Conservation (phyloP, 2,329 filamentous ascomycete genomes). For the Colletotrichum viniferum region DNA sequence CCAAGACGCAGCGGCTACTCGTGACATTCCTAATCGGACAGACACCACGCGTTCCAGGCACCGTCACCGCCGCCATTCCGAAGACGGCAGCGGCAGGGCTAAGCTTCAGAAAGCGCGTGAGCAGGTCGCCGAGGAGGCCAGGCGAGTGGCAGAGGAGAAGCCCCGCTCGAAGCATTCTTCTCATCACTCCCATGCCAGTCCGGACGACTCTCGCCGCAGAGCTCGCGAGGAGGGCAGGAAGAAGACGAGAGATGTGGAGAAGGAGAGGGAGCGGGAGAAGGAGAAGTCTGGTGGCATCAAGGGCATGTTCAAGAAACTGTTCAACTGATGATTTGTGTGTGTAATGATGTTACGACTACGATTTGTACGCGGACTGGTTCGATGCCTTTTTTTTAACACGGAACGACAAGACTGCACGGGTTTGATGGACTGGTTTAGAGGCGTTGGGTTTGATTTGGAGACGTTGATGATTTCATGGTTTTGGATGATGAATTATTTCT, state of each 20-base stretch:
- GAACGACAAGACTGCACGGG: neutral
- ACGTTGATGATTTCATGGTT: neutral
- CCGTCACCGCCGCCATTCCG: conserved; percentile 28
- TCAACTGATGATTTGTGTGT: conserved; percentile 27
- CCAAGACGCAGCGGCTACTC: conserved; percentile 26
- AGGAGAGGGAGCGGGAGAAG: conserved; percentile 29
- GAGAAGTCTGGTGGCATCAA: conserved; percentile 37
- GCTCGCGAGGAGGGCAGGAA: neutral
- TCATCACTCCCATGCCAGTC: neutral
- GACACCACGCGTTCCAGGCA: conserved; percentile 33
- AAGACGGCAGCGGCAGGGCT: conserved; percentile 26
- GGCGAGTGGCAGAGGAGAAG: conserved; percentile 27
- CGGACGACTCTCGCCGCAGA: conserved; percentile 19
- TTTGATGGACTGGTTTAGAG: neutral
- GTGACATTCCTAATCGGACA: conserved; percentile 36
- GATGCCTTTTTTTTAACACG: neutral
- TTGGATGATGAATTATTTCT: neutral
- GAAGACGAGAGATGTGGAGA: conserved; percentile 21
- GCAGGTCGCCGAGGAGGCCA: conserved; percentile 21
- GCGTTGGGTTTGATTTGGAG: neutral
- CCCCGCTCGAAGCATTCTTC: conserved; percentile 29
- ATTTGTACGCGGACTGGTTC: conserved; percentile 38
- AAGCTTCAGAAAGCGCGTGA: conserved; percentile 29
- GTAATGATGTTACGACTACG: conserved; percentile 16
- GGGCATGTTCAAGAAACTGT: conserved; percentile 41